Base-by-base conservation (phyloP, 2,329 filamentous ascomycete species). In the Cadophora gregata region DNA sequence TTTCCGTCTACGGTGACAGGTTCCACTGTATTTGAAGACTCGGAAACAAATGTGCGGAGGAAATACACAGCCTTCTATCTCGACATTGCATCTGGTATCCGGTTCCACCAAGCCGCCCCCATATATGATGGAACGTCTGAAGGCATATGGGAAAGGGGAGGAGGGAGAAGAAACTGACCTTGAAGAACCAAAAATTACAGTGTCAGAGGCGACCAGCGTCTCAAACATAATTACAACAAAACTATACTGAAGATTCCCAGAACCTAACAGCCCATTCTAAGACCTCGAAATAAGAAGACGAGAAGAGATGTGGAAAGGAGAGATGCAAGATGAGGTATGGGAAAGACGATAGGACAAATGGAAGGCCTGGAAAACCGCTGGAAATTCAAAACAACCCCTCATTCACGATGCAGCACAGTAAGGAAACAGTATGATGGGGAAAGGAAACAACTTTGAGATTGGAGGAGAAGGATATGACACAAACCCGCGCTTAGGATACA, bases 131-230 rank as follows among this genome's bases (percentile, higher is more conserved):
- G 61, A 45, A 64, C 50, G 55, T 47, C 14, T 56, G 31, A 14
- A 47, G 31, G 33, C 56, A 24, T 14, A 53, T 58, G 8, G n/a
- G 16, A 31, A 38, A 42, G 58, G 24, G 47, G 27, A n/a, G 38
- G 24, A 66, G 24, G 38, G 59, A 50, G 25, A 61, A 50, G 25
- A 59, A 14, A 74, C 75, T 74, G 63, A 77, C 75, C 75, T 75
- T 67, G 63, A 64, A 67, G 67, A 70, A 70, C 36, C 63, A 71
- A 66, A 69, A 69, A 74, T 66, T 70, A 75, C 29, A 67, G 38
- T 67, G 59, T 68, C 51, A 69, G 74, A 73, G 74, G 70, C 75
- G 75, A 62, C 75, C 75, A 74, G 74, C 75, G 75, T 75, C 75
- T 71, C 73, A 72, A 69, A 72, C 75, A 77, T 77, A 70, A 74